phyloP scores from a whole-genome alignment of 2,329 filamentous ascomycete genomes.

The Phyllosticta capitalensis region DNA sequence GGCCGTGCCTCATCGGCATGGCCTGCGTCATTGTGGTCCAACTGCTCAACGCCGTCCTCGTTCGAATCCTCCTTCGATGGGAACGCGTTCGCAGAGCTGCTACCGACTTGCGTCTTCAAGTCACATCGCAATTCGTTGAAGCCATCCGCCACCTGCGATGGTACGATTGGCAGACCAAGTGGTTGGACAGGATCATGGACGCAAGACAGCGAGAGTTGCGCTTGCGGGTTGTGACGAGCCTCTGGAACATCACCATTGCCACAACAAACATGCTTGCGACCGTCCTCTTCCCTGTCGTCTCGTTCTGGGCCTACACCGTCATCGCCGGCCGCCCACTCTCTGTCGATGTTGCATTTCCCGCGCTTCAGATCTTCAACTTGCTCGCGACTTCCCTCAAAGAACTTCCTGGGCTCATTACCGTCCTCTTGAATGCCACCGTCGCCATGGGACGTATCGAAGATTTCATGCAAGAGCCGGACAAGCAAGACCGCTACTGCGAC shows the following conservation, averaged over 20 bases:
- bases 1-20: conserved; percentile 66
- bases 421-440: conserved; percentile 72
- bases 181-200: conserved; percentile 60
- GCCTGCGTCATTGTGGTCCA: conserved; percentile 61
- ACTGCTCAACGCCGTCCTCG: conserved; percentile 56
- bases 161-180: conserved; percentile 74
- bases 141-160: conserved; percentile 70
- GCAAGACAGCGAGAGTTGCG: conserved; percentile 59
- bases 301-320: conserved; percentile 72
- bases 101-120: conserved; percentile 69
- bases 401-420: conserved; percentile 64
- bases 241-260: conserved; percentile 54
- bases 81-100: conserved; percentile 62
- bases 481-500: conserved; percentile 42
- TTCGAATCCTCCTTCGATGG: conserved; percentile 55
- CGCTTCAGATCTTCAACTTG: conserved; percentile 69
- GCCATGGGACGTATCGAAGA: conserved; percentile 71
- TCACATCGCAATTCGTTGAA: conserved; percentile 78
- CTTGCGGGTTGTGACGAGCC: conserved; percentile 52
- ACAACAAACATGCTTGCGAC: conserved; percentile 64
- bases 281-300: conserved; percentile 67
- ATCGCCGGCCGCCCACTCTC: conserved; percentile 58
- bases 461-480: conserved; percentile 81
- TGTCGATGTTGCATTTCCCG: conserved; percentile 79
- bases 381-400: conserved; percentile 65